Evolutionary conservation across 2,329 filamentous ascomycete genomes (phyloP).

Genomic region (Lecanoromycetidae sp.): DNA sequence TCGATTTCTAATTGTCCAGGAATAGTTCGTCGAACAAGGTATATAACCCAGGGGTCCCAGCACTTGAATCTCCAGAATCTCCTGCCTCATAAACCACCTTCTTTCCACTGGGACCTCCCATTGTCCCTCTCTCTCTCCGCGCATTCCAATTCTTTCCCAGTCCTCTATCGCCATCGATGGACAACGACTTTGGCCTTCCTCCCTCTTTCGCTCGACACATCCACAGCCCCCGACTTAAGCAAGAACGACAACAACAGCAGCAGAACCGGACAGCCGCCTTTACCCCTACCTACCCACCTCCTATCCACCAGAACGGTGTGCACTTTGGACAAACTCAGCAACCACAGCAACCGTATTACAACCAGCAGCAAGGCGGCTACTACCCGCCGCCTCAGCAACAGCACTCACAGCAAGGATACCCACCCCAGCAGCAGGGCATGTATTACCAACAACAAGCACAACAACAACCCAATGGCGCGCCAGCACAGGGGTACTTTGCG

Average conservation of each 20-base stretch:
- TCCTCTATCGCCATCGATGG: not conserved
- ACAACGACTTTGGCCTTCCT: not conserved
- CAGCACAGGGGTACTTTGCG: not conserved
- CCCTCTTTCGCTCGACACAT: not conserved
- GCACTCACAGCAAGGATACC: not conserved
- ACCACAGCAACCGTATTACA: not conserved
- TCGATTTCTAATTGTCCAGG: too few relatives aligned
- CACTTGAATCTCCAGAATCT: too few relatives aligned
- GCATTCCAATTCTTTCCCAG: not conserved
- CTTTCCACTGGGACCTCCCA: too few relatives aligned
- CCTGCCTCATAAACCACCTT: too few relatives aligned
- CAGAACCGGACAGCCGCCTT: not conserved
- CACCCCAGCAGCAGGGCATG: conserved; percentile 1
- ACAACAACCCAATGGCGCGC: not conserved
- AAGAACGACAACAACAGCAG: too few relatives aligned
- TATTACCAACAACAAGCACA: too few relatives aligned
- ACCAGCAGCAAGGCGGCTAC: not conserved
- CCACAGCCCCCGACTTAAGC: not conserved
- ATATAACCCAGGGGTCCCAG: too few relatives aligned
- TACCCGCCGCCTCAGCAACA: not conserved
- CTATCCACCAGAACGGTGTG: not conserved
- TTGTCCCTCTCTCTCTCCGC: not conserved
- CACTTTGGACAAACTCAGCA: not conserved
- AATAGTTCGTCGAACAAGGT: too few relatives aligned
- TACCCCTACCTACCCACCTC: not conserved